These are phyloP conservation scores for Diplodia mutila DNA, from an alignment of 2,329 filamentous ascomycete genomes.

Conservation along the genomic window DNA sequence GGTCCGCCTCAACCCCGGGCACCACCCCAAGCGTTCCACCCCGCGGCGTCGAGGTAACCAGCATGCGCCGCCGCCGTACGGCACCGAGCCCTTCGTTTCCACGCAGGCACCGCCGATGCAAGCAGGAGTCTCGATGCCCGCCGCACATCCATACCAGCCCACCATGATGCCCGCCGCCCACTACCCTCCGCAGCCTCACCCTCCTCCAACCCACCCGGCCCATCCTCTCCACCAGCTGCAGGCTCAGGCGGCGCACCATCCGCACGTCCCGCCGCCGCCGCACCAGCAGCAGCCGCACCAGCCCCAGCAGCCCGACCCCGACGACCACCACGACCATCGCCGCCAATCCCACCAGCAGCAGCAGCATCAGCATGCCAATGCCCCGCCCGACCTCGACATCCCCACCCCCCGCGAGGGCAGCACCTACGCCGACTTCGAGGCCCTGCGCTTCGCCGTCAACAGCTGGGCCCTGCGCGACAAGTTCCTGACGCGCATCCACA, in stretches of 20 bases:
- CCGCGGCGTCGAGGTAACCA: constrained; percentile 24
- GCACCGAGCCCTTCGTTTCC: constrained; percentile 25
- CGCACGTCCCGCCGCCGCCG: constrained; percentile 19
- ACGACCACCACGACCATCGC: constrained; percentile 21
- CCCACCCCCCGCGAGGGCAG: constrained; percentile 27
- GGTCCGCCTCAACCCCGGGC: constrained; percentile 24
- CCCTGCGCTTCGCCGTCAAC: constrained; percentile 29
- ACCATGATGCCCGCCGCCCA: constrained; percentile 25
- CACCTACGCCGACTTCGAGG: constrained; percentile 27
- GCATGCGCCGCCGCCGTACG: constrained; percentile 23
- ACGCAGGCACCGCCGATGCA: constrained; percentile 23
- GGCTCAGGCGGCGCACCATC: constrained; percentile 10
- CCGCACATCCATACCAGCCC: constrained; percentile 24
- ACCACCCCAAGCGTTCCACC: constrained; percentile 23
- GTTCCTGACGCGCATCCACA: constrained; percentile 28
- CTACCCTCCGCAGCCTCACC: constrained; percentile 17
- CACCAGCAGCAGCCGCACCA: constrained; percentile 5
- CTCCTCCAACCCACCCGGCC: constrained; percentile 16
- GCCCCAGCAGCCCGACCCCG: constrained; percentile 6
- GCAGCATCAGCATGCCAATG: constrained; percentile 23
- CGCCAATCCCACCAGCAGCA: constrained; percentile 2
- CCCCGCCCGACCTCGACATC: constrained; percentile 28
- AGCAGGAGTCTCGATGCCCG: constrained; percentile 23
- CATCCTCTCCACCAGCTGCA: constrained; percentile 18
- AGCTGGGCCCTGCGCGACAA: constrained; percentile 29